Conservation (phyloP, 202 grass and related monocot species). For the Musa balbisiana region DNA sequence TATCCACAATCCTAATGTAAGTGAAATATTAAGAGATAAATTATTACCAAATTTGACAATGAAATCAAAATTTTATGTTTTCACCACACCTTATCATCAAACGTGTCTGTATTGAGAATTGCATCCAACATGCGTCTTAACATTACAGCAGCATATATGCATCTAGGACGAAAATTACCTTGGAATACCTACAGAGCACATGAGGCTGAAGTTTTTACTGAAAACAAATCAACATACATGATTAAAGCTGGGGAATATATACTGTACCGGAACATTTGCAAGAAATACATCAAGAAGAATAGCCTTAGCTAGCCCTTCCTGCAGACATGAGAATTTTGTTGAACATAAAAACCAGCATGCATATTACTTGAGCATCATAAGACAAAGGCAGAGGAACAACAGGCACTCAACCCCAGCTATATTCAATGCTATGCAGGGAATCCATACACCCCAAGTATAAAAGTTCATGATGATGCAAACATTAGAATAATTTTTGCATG, state of each 20-base stretch:
- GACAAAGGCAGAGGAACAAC: background rate
- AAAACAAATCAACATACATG: background rate
- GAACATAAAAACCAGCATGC: background rate
- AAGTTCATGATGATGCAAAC: background rate
- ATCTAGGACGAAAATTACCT: conserved; percentile 69
- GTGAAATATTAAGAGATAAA: too few species aligned
- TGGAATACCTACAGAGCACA: conserved; percentile 36
- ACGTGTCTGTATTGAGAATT: conserved; percentile 67
- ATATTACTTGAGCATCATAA: background rate
- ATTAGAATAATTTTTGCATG: background rate
- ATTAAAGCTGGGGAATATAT: background rate
- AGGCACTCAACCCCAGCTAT: background rate
- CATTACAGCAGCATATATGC: conserved; percentile 89
- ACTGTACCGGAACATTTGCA: conserved; percentile 73
- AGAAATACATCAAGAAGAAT: conserved; percentile 75
- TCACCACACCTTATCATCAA: conserved; percentile 78
- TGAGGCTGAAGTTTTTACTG: background rate
- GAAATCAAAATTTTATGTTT: background rate
- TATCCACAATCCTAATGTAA: too few species aligned
- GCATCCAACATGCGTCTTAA: conserved; percentile 93
- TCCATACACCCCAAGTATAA: background rate
- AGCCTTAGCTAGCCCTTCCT: conserved; percentile 66
- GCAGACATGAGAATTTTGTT: conserved; percentile 7
- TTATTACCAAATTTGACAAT: background rate
- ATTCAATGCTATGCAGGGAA: background rate